A percentile compares a stretch with the other conserved stretches of the same genome.
These are phyloP conservation scores for Pythium brachiatum DNA, from an alignment of 352 stramenopile species.

Conservation along the genomic window DNA sequence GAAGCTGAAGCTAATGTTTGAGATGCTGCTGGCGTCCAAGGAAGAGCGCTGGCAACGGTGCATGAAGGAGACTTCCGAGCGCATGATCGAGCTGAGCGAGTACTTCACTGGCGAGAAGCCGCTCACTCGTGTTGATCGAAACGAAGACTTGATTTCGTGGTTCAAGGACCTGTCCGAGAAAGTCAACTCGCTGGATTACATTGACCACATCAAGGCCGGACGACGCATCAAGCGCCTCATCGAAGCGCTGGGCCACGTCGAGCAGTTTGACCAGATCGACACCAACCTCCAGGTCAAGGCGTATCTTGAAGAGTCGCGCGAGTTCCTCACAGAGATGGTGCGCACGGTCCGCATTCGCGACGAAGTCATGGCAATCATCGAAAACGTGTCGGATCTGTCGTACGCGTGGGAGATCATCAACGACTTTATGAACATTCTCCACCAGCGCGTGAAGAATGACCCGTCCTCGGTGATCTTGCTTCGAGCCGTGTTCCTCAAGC, in stretches of 20 bases:
- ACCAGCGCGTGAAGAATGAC: constrained; percentile 91
- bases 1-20: constrained; percentile 94
- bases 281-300: constrained; percentile 94
- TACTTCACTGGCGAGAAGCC: constrained; percentile 94
- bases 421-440: constrained; percentile 93
- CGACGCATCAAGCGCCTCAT: constrained; percentile 94
- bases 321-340: constrained; percentile 94
- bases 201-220: constrained; percentile 92
- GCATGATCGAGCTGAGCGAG: constrained; percentile 91
- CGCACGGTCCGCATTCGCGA: constrained; percentile 92
- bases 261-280: constrained; percentile 96
- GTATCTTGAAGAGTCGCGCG: constrained; percentile 90
- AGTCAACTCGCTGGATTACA: constrained; percentile 88
- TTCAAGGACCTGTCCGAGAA: constrained; percentile 91
- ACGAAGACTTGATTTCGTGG: constrained; percentile 93
- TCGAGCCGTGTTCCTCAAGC: constrained; percentile 93
- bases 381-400: constrained; percentile 93
- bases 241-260: constrained; percentile 91
- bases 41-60: constrained; percentile 90
- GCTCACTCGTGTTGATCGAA: constrained; percentile 89
- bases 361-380: constrained; percentile 90
- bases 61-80: constrained; percentile 85
- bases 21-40: constrained; percentile 86
- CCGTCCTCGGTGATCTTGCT: constrained; percentile 92
- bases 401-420: constrained; percentile 95